Conservation (phyloP, 345 rosid species). For the Trapa bicornis region DNA sequence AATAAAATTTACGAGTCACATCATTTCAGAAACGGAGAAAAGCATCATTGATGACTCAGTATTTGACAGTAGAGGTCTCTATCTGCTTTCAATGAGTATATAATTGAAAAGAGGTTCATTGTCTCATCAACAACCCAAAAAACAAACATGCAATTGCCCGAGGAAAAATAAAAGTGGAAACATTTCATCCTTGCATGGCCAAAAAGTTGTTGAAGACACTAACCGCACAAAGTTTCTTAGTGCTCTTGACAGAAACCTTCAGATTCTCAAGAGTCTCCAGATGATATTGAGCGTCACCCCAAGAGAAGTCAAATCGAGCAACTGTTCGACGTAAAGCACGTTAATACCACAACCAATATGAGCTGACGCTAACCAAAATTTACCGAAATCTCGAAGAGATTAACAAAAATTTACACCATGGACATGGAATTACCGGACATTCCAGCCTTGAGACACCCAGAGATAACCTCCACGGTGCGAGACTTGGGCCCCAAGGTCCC, state of each 20-base stretch:
- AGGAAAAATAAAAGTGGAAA: background rate
- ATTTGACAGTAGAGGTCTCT: background rate
- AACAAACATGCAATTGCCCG: background rate
- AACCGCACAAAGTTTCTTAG: constrained; percentile 91
- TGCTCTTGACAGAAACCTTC: constrained; percentile 53
- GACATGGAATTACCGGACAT: constrained; percentile 53
- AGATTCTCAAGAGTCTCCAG: constrained; percentile 77
- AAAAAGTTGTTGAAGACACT: background rate
- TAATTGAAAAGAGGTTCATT: no score
- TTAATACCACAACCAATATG: background rate
- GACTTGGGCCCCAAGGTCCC: constrained; percentile 89
- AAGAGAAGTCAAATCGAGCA: constrained; percentile 89
- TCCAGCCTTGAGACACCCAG: constrained; percentile 78
- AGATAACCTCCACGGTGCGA: constrained; percentile 58
- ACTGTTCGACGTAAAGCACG: constrained; percentile 22
- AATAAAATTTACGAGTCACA: background rate
- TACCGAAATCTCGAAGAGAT: background rate
- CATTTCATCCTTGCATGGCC: background rate
- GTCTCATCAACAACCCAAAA: background rate
- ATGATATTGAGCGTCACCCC: constrained; percentile 68
- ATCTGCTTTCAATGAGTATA: background rate
- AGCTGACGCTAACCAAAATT: constrained; percentile 2
- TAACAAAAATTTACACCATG: no score
- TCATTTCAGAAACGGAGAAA: background rate
- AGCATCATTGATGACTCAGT: background rate